Conservation (phyloP, 768 basidiomycete genomes). For the Suillus paluster region DNA sequence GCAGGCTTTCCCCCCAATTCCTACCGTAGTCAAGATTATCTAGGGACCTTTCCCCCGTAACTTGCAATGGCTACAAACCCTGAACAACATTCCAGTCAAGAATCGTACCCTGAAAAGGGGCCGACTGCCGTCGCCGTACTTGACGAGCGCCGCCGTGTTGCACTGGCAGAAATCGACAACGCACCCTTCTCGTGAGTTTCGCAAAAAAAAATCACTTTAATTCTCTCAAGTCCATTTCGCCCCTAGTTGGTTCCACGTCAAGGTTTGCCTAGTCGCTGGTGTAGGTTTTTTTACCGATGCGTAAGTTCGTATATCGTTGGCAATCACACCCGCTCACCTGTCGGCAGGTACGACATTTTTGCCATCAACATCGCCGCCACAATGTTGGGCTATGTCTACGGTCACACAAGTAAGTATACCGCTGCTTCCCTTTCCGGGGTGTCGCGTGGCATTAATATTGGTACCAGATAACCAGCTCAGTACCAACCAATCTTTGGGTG, state of each 20-base stretch:
- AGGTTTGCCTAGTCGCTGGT: constrained; percentile 70
- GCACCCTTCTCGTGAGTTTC: constrained; percentile 76
- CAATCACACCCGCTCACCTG: background rate
- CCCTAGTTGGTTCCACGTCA: constrained; percentile 82
- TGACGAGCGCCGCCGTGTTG: constrained; percentile 76
- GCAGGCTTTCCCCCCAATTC: background rate
- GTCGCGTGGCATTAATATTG: constrained; percentile 5
- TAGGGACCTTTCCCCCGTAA: background rate
- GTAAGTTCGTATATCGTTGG: constrained; percentile 38
- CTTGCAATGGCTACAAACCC: constrained; percentile 23
- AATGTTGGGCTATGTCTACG: constrained; percentile 87
- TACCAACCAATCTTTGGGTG: constrained; percentile 69
- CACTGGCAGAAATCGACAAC: constrained; percentile 86
- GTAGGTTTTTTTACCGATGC: constrained; percentile 93
- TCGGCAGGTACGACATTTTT: constrained; percentile 73
- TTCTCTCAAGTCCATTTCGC: too few relatives aligned
- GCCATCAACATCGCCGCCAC: constrained; percentile 84
- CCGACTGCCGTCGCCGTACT: constrained; percentile 44
- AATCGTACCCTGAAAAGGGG: constrained; percentile 33
- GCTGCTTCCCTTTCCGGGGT: too few relatives aligned
- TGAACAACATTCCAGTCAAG: constrained; percentile 34
- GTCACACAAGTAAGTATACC: constrained; percentile 26
- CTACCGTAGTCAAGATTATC: background rate
- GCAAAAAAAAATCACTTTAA: background rate
- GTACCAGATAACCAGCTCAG: constrained; percentile 34